Percentiles rank a stretch among this genome's conserved stretches.
These are phyloP conservation scores for Uronychia setigera DNA, from an alignment of 73 alveolate species.

Conservation along the genomic window DNA sequence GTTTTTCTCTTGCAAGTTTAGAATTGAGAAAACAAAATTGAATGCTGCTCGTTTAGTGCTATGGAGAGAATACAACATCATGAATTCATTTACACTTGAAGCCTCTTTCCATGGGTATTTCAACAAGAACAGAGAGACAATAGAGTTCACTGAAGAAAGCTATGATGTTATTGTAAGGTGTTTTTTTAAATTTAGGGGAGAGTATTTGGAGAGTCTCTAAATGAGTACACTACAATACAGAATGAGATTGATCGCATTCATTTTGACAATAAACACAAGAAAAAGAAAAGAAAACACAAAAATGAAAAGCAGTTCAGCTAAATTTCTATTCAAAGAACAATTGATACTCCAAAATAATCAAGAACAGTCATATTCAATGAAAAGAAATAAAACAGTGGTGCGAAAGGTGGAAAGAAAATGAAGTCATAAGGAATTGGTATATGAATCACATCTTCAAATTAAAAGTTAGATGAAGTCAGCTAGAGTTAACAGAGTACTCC, in stretches of 20 bases:
- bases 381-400: too few species aligned
- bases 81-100: conserved; percentile 47
- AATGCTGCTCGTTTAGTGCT: conserved; percentile 52
- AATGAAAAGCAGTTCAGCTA: not conserved
- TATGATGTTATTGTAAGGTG: conserved; percentile 28
- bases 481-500: not conserved
- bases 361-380: too few species aligned
- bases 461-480: not conserved
- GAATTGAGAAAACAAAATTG: conserved; percentile 40
- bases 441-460: not conserved
- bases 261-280: not conserved
- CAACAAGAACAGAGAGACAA: conserved; percentile 31
- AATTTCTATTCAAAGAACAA: too few species aligned
- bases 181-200: conserved; percentile 7
- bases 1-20: conserved; percentile 48
- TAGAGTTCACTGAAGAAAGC: conserved; percentile 19
- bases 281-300: not conserved
- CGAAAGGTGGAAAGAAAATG: too few species aligned
- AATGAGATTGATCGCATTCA: not conserved
- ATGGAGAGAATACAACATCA: conserved; percentile 37
- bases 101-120: conserved; percentile 55
- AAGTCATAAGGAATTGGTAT: too few species aligned
- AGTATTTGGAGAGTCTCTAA: not conserved
- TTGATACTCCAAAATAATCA: too few species aligned
- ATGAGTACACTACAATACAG: conserved; percentile 19